Percentiles rank a stretch among this genome's conserved stretches.
phyloP scores from a whole-genome alignment of 2,329 filamentous ascomycete genomes.

The Alternaria sp. region DNA sequence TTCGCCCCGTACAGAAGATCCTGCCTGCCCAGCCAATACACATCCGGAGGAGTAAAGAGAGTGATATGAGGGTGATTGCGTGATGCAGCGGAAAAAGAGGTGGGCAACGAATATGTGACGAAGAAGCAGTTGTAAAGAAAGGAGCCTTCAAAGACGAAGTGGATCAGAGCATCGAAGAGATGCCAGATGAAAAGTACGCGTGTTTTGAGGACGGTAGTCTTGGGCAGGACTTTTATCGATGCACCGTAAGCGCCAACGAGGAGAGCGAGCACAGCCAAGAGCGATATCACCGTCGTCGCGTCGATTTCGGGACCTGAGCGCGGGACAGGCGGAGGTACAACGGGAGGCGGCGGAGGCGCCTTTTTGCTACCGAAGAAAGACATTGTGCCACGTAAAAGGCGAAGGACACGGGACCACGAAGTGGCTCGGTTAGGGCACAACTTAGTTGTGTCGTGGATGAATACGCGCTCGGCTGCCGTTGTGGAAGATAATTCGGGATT shows the following conservation, averaged over 20 bases:
- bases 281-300: conserved; percentile 60
- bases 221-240: conserved; percentile 59
- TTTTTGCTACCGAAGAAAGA: conserved; percentile 32
- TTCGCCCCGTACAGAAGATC: conserved; percentile 65
- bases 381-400: conserved; percentile 10
- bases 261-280: conserved; percentile 61
- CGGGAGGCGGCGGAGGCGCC: conserved; percentile 62
- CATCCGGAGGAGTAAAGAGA: conserved; percentile 53
- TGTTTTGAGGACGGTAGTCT: conserved; percentile 60
- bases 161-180: conserved; percentile 88
- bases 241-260: conserved; percentile 60
- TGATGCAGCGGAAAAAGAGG: conserved; percentile 38
- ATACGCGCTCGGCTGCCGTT: conserved; percentile 12
- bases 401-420: conserved; percentile 1
- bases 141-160: conserved; percentile 87
- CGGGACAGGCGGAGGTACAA: conserved; percentile 59
- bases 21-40: conserved; percentile 61
- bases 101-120: conserved; percentile 59
- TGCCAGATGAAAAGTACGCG: conserved; percentile 94
- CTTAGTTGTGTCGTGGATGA: conserved; percentile 12
- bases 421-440: conserved; percentile 11
- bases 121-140: conserved; percentile 97
- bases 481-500: conserved; percentile 22
- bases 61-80: conserved; percentile 41
- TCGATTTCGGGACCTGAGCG: conserved; percentile 55